Conservation (phyloP, 2,329 filamentous ascomycete genomes). For the Ophiognomonia clavigignenti-juglandacearum region DNA sequence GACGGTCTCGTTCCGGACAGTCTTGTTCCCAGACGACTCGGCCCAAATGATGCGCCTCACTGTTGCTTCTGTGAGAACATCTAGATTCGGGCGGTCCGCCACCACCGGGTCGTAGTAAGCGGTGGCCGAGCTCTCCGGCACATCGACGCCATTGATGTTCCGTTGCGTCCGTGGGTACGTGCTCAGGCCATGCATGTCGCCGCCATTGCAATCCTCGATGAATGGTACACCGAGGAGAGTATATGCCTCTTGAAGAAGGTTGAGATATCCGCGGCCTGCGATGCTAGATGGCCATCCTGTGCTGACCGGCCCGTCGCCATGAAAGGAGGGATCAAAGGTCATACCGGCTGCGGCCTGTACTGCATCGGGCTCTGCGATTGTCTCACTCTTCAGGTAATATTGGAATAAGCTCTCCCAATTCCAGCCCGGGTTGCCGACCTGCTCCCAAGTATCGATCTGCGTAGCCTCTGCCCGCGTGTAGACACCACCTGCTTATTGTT, state of each 20-base stretch:
- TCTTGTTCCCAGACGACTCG: background rate
- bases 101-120: conserved; percentile 6
- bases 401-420: background rate
- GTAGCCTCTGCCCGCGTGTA: background rate
- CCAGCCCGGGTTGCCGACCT: background rate
- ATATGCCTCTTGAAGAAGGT: background rate
- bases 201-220: background rate
- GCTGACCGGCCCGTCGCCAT: background rate
- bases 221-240: background rate
- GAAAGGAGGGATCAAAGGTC: background rate
- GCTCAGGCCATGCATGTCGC: background rate
- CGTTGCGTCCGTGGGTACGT: background rate
- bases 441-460: background rate
- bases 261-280: background rate
- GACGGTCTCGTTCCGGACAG: background rate
- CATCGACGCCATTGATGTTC: background rate
- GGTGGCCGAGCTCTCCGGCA: conserved; percentile 1
- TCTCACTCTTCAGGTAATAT: conserved; percentile 26
- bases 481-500: background rate
- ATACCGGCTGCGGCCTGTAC: background rate
- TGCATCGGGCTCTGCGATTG: conserved; percentile 31
- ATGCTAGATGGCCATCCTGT: background rate
- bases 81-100: conserved; percentile 1
- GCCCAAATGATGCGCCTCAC: conserved; percentile 3
- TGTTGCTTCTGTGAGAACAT: conserved; percentile 6